A percentile compares a stretch with the other conserved stretches of the same genome.
Conservation (phyloP, 192 early-diverging fungal genomes). For the Coemansia sp. region DNA sequence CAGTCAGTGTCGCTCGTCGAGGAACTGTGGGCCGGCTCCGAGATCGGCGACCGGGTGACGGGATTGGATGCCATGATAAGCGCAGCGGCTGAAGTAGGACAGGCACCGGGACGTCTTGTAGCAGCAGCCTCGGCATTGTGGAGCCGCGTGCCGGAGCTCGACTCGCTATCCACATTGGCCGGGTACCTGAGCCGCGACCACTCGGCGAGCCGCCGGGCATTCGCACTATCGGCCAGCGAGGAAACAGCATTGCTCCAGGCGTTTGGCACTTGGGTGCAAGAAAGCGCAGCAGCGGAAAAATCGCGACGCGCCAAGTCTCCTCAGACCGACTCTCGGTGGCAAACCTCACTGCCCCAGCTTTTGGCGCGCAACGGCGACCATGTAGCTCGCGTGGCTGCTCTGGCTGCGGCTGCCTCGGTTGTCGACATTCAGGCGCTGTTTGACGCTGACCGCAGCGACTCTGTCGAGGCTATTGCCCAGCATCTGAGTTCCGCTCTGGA, state of each 20-base stretch:
- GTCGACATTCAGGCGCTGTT: slow-evolving; percentile 52
- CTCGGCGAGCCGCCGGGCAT: slow-evolving; percentile 17
- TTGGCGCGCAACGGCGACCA: slow-evolving; percentile 42
- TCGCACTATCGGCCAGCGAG: slow-evolving; percentile 32
- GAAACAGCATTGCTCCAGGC: slow-evolving; percentile 49
- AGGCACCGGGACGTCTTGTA: slow-evolving; percentile 10
- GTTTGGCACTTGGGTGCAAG: slow-evolving; percentile 33
- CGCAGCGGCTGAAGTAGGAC: slow-evolving; percentile 7
- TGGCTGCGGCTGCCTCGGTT: slow-evolving; percentile 30
- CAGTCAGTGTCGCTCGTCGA: slow-evolving; percentile 45
- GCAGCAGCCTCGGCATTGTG: slow-evolving; percentile 48
- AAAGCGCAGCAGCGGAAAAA: slow-evolving; percentile 8
- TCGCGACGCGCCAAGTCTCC: background rate
- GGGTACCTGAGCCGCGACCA: slow-evolving; percentile 48
- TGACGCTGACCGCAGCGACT: slow-evolving; percentile 31
- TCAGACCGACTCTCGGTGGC: slow-evolving; percentile 23
- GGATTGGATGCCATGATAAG: slow-evolving; percentile 32
- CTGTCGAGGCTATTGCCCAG: slow-evolving; percentile 16
- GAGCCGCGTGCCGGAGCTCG: slow-evolving; percentile 30
- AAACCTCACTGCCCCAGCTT: slow-evolving; percentile 30
- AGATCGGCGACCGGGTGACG: slow-evolving; percentile 9
- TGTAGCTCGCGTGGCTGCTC: slow-evolving; percentile 26
- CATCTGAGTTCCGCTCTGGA: slow-evolving; percentile 24
- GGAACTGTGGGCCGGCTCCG: slow-evolving; percentile 39
- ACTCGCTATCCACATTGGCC: slow-evolving; percentile 24